Evolutionary conservation across 805 yeast species (phyloP), one percentile per base, ranked within the genome.

Genomic region (Teunomyces kruisii): DNA sequence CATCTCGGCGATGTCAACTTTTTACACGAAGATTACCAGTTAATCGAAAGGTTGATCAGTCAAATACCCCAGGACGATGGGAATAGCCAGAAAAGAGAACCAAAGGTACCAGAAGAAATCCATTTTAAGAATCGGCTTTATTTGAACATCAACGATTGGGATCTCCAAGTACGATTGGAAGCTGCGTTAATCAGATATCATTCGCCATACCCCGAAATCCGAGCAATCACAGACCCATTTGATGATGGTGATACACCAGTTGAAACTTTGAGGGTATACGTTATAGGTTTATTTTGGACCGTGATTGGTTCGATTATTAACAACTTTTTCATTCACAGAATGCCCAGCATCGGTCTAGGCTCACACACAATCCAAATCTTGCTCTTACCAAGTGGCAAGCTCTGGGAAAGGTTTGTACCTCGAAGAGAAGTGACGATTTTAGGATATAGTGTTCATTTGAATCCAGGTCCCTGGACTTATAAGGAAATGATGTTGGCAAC

Each of bases 181-280:
- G 80, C 80, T 4, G 72, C 68, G 26, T 55, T 77, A 35, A 64
- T 64, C 14, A 66, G 64, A 13, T 68, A 47, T 51, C 74, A 71
- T 56, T 76, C 83, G 5, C 85, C 86, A 4, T 81, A 81, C 50
- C 84, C 86, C 1, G 88, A 83, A 54, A 83, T 83, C 10, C 64
- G 88, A 31, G 81, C 87, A 8, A 76, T 83, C 14, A 81, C 81
- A n/a, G 82, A 80, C 13, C 76, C 82, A 9, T 65, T 53, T 41
- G 86, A 82, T 51, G 83, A 82, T 47, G 75, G 75, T 1, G 39
- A 51, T 2, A 49, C 74, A 30, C 78, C 80, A 0, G 73, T 69
- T 31, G 81, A 78, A 47, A 80, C 86, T 6, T 51, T 78, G 43
- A 67, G 86, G 40, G 79, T 78, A 50, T 83, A 84, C 71, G 62